Base-by-base conservation (phyloP, 768 basidiomycete genomes). In the Agaricus blazei region DNA sequence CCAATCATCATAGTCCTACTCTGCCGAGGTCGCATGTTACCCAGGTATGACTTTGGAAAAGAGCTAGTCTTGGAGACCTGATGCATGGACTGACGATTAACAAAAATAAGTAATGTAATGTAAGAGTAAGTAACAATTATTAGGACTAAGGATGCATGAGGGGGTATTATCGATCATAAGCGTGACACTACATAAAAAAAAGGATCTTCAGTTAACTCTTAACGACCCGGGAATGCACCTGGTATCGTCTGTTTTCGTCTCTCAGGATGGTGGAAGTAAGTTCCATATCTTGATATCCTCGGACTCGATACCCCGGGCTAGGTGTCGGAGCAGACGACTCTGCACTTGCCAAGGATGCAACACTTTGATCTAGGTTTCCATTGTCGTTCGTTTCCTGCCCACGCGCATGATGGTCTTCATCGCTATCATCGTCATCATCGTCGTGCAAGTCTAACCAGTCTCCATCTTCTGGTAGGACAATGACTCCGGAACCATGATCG, bases 231-330 rank as follows among this genome's bases (percentile, higher is more conserved):
- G 61, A 87, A 87, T 3, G 83, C 84, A 3, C 85, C 86, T 4
- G 85, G 86, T 55, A 86, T 73, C 0, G 68, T 63, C 59, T 78
- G 76, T 63, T 76, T 75, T 56, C 84, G 73, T 58, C 82, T 72
- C 64, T 93, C 92, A 0, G 92, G 92, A 67, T 92, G 92, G 66
- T 92, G 92, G 61, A 87, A 93, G 63, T 92, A 92, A 27, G 88
- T 92, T 34, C 82, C 80, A 67, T 90, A 87, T 28, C 88, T 74
- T 59, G 81, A 84, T 54, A 72, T 67, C 56, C 75, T 64, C 15
- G 76, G 72, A 5, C 72, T 67, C 45, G 69, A 44, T 48, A 67
- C 28, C 34, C 41, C 61, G 54, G 15, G 12, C 27, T 49, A 15
- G 47, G 50, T 6, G 48, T 58, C 31, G 52, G 34, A 55, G 46